Evolutionary conservation across 768 basidiomycete genomes (phyloP).

Genomic region (Tephrocybe sp.): DNA sequence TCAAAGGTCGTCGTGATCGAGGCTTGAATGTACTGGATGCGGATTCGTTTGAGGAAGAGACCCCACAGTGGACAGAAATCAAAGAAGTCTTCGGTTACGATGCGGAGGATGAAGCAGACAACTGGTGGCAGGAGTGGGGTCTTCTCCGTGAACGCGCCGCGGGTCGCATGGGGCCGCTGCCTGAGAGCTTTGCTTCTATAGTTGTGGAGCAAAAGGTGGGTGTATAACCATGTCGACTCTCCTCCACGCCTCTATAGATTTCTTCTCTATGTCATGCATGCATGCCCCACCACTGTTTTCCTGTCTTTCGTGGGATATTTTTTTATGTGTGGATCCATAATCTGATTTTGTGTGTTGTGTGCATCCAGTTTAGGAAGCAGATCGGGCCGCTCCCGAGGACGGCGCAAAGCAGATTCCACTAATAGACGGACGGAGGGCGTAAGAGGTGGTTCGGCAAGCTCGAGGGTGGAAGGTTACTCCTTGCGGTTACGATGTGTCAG

Average conservation of each 20-base stretch:
- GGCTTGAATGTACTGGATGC: slow-evolving; percentile 20
- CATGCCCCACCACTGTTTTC: background rate
- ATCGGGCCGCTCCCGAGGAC: background rate
- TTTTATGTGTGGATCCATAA: background rate
- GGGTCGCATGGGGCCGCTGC: slow-evolving; percentile 19
- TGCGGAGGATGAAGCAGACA: slow-evolving; percentile 55
- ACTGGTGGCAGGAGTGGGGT: slow-evolving; percentile 61
- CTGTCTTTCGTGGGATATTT: background rate
- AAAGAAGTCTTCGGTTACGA: slow-evolving; percentile 51
- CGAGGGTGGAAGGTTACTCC: background rate
- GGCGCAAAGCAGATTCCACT: slow-evolving; percentile 4
- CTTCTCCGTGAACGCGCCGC: slow-evolving; percentile 38
- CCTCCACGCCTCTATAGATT: background rate
- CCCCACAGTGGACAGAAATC: slow-evolving; percentile 43
- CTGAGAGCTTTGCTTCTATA: background rate
- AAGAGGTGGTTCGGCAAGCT: background rate
- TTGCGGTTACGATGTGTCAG: slow-evolving; percentile 2
- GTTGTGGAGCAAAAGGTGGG: slow-evolving; percentile 11
- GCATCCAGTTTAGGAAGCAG: background rate
- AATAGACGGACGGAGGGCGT: background rate
- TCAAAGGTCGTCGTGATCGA: slow-evolving; percentile 30
- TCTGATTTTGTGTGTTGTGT: slow-evolving; percentile 5
- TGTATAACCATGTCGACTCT: background rate
- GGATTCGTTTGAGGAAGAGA: slow-evolving; percentile 40
- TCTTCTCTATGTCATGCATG: background rate